These are phyloP conservation scores for Boechera stricta DNA, from an alignment of 345 rosid genomes.

Conservation along the genomic window DNA sequence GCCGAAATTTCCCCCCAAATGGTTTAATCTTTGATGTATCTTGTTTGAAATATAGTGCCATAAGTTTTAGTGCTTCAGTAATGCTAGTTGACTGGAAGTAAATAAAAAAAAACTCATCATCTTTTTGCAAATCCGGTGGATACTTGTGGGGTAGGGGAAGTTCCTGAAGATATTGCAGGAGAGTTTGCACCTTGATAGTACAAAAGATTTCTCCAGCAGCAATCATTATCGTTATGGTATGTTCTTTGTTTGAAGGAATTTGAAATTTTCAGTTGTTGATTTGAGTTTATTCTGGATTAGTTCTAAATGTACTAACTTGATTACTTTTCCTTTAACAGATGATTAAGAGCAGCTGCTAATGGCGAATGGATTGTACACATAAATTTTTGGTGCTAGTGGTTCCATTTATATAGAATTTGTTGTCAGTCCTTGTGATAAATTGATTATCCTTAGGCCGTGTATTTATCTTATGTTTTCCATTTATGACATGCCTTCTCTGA, in stretches of 20 bases:
- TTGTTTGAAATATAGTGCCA: background rate
- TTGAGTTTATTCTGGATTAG: slow-evolving; percentile 37
- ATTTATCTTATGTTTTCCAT: slow-evolving; percentile 21
- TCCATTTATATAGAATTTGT: slow-evolving; percentile 45
- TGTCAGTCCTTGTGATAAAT: slow-evolving; percentile 41
- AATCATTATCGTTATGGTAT: slow-evolving; percentile 64
- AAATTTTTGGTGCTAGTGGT: slow-evolving; percentile 45
- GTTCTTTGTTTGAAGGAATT: slow-evolving; percentile 52
- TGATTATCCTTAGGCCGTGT: background rate
- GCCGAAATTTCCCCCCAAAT: background rate
- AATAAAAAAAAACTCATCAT: slow-evolving; percentile 30
- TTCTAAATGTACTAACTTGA: slow-evolving; percentile 46
- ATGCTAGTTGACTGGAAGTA: slow-evolving; percentile 17
- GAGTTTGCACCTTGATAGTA: slow-evolving; percentile 61
- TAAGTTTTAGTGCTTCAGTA: slow-evolving; percentile 15
- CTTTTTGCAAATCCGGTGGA: slow-evolving; percentile 41
- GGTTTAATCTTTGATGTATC: slow-evolving; percentile 13
- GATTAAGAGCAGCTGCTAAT: slow-evolving; percentile 52
- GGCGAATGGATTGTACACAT: slow-evolving; percentile 54
- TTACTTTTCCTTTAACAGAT: slow-evolving; percentile 66
- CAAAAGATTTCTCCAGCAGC: slow-evolving; percentile 53
- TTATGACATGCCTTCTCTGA: slow-evolving; percentile 3
- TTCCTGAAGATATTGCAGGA: slow-evolving; percentile 79
- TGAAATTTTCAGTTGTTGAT: slow-evolving; percentile 19
- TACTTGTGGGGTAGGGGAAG: slow-evolving; percentile 79